These are phyloP conservation scores for Sporisorium iseilematis-ciliati DNA, from an alignment of 1,284 basidiomycete species.

Conservation along the genomic window DNA sequence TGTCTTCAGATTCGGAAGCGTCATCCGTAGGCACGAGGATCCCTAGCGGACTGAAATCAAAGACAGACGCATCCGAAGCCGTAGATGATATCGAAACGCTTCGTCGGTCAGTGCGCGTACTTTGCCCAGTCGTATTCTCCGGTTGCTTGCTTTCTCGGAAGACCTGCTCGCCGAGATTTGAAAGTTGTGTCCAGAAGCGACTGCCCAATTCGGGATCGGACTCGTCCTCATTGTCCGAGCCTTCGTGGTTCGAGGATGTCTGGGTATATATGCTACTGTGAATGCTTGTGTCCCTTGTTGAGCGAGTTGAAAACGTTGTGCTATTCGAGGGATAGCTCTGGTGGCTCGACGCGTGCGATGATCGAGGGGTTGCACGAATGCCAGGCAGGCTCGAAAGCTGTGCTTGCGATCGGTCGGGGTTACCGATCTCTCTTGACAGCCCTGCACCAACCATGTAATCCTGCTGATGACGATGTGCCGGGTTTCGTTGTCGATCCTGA, in stretches of 20 bases:
- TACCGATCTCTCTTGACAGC: background rate
- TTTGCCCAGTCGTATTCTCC: background rate
- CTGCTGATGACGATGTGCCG: background rate
- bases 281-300: slow-evolving; percentile 20
- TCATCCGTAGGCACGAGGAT: slow-evolving; percentile 24
- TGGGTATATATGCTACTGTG: slow-evolving; percentile 9
- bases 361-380: background rate
- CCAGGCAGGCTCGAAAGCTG: background rate
- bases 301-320: slow-evolving; percentile 11
- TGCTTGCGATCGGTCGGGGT: background rate
- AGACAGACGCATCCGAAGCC: slow-evolving; percentile 25
- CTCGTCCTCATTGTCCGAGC: slow-evolving; percentile 5
- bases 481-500: background rate
- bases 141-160: slow-evolving; percentile 7
- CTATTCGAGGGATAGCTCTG: slow-evolving; percentile 17
- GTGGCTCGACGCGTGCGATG: slow-evolving; percentile 21
- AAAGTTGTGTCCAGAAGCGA: slow-evolving; percentile 30
- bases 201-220: slow-evolving; percentile 13
- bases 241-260: background rate
- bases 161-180: slow-evolving; percentile 24
- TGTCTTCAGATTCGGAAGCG: background rate
- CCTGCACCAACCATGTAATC: too few species aligned
- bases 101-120: background rate
- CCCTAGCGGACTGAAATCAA: slow-evolving; percentile 30
- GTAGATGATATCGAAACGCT: slow-evolving; percentile 18